Evolutionary conservation across 2,329 filamentous ascomycete species (phyloP), one percentile per base, ranked within the genome.

Genomic region (Geosmithia putterillii): DNA sequence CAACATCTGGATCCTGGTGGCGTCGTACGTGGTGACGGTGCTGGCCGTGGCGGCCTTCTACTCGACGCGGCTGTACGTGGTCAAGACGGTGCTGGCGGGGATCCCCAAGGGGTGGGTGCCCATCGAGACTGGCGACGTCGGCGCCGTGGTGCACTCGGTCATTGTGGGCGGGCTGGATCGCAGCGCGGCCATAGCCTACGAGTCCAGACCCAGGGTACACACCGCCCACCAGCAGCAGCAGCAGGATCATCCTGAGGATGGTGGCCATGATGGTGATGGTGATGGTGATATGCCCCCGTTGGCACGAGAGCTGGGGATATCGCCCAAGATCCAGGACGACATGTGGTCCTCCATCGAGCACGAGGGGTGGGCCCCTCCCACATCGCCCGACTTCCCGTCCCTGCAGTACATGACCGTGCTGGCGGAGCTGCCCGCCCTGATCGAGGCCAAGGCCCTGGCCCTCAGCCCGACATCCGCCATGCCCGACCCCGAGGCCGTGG

Each of bases 381-480:
- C 76, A 23, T 83, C 79, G 1, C 67, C 74, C 8, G 84, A 92
- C 55, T 65, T 92, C 17, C 80, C 86, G 4, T 79, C 86, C 54
- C 64, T 96, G n/a, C 80, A 94, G 50, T 96, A 94, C 60, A 74
- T 72, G 52, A 79, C 79, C 2, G 86, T 98, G 20, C 70, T 95
- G 17, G 72, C 75, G 34, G 90, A 96, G 61, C 70, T 98, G 20
- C 86, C 89, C 1, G 83, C 94, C 56, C 71, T 96, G 22, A 85
- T 96, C 48, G 90, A 96, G 65, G 90, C 86, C 9, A 90, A 90
- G 59, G 90, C 88, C 1, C 78, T 95, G n/a, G 88, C 86, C 0
- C 73, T 95, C 34, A 86, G 84, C 1, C 86, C 81, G 23, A 67
- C 70, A 1, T 69, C 64, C 49, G 65, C 59, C 32, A 60, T 54